These are phyloP conservation scores for Mucor lusitanicus DNA, from an alignment of 371 early-diverging fungal species.

Conservation along the genomic window DNA sequence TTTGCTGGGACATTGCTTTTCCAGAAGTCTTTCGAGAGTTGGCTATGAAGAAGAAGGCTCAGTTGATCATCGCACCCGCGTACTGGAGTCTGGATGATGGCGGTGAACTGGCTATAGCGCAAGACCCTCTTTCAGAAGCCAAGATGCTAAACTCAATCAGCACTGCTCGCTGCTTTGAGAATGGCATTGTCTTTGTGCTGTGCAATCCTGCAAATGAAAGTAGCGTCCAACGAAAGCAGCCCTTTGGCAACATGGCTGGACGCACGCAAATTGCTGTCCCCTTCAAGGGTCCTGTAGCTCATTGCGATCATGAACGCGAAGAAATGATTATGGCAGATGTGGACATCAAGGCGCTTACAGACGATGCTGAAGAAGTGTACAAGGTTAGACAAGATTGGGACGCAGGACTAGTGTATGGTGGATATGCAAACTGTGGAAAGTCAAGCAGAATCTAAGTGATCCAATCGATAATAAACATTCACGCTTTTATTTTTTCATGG, in stretches of 20 bases:
- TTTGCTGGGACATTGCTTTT: conserved; percentile 43
- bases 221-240: conserved; percentile 9
- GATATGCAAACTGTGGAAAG: neutral
- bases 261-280: conserved; percentile 38
- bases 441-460: neutral
- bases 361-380: conserved; percentile 33
- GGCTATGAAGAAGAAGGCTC: conserved; percentile 30
- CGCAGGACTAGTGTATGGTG: conserved; percentile 20
- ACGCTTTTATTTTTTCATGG: neutral
- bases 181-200: conserved; percentile 35
- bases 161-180: conserved; percentile 33
- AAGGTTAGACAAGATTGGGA: conserved; percentile 36
- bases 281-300: conserved; percentile 34
- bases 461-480: neutral
- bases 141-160: conserved; percentile 32
- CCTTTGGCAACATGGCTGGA: conserved; percentile 27
- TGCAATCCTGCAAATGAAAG: conserved; percentile 28
- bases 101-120: conserved; percentile 18
- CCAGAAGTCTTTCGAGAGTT: conserved; percentile 38
- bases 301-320: conserved; percentile 22
- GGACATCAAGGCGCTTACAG: conserved; percentile 22
- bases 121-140: conserved; percentile 28
- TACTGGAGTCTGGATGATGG: conserved; percentile 43
- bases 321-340: conserved; percentile 38
- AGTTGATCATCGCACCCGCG: conserved; percentile 40